Evolutionary conservation across 2,329 filamentous ascomycete genomes (phyloP).

Genomic region (Claviceps sp.): DNA sequence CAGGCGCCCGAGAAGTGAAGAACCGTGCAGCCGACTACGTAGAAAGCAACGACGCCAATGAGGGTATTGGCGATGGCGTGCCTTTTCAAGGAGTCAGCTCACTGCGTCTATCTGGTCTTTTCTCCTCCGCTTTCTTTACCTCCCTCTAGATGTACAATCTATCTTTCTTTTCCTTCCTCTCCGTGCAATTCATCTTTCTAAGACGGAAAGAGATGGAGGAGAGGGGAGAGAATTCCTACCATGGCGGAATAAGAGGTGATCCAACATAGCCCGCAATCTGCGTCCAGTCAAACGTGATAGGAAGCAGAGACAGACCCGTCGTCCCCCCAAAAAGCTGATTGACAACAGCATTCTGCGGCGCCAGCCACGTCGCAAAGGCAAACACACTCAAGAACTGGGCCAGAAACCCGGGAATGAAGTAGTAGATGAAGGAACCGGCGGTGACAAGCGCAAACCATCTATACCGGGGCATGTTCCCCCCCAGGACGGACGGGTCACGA

Average conservation of each 20-base stretch:
- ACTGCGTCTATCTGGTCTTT: too few relatives aligned
- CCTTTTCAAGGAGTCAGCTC: constrained; percentile 21
- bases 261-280: constrained; percentile 56
- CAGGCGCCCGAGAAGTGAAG: constrained; percentile 55
- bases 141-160: background rate
- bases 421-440: constrained; percentile 46
- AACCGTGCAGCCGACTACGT: constrained; percentile 42
- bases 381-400: constrained; percentile 58
- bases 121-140: background rate
- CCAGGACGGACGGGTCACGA: constrained; percentile 38
- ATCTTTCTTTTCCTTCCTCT: background rate
- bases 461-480: constrained; percentile 53
- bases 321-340: constrained; percentile 63
- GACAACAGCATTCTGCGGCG: constrained; percentile 51
- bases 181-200: too few relatives aligned
- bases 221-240: constrained; percentile 25
- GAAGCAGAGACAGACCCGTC: constrained; percentile 53
- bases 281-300: constrained; percentile 67
- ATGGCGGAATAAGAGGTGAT: constrained; percentile 57
- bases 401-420: constrained; percentile 56
- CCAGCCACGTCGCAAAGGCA: constrained; percentile 59
- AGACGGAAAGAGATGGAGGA: rapidly evolving
- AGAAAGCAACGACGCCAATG: constrained; percentile 53
- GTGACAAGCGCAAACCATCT: constrained; percentile 49
- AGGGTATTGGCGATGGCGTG: constrained; percentile 61